Conservation (phyloP, 129 eudicot genomes). For the Helichrysum umbraculigerum region DNA sequence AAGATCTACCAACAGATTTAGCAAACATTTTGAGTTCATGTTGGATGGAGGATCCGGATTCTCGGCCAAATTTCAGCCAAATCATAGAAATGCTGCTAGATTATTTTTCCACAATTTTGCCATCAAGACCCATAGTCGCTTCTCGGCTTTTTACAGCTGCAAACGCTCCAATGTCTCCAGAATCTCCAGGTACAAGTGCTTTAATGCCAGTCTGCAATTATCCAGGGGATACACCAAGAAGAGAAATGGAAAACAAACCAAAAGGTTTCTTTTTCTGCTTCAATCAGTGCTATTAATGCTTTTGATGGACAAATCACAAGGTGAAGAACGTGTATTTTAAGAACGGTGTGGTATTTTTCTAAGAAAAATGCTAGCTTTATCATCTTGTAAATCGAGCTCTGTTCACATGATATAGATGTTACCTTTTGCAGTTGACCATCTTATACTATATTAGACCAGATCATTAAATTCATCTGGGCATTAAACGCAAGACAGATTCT, state of each 20-base stretch:
- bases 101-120: slow-evolving; percentile 43
- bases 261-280: slow-evolving; percentile 57
- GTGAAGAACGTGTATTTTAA: slow-evolving; percentile 39
- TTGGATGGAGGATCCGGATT: slow-evolving; percentile 64
- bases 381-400: slow-evolving; percentile 38
- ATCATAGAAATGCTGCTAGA: slow-evolving; percentile 55
- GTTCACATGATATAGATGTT: slow-evolving; percentile 35
- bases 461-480: slow-evolving; percentile 1
- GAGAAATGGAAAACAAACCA: slow-evolving; percentile 44
- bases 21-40: slow-evolving; percentile 51
- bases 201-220: slow-evolving; percentile 46
- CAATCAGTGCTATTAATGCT: slow-evolving; percentile 45
- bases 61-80: slow-evolving; percentile 55
- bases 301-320: slow-evolving; percentile 28
- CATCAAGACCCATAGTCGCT: slow-evolving; percentile 44
- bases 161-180: slow-evolving; percentile 52
- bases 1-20: slow-evolving; percentile 48
- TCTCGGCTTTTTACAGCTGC: slow-evolving; percentile 45
- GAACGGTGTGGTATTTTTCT: slow-evolving; percentile 37
- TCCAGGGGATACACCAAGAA: slow-evolving; percentile 49
- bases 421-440: slow-evolving; percentile 20
- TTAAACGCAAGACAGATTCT: neutral
- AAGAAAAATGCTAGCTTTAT: slow-evolving; percentile 40
- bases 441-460: slow-evolving; percentile 13
- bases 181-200: slow-evolving; percentile 64